Conservation (phyloP, 75 land plant species). For the Selaginella moellendorffii region DNA sequence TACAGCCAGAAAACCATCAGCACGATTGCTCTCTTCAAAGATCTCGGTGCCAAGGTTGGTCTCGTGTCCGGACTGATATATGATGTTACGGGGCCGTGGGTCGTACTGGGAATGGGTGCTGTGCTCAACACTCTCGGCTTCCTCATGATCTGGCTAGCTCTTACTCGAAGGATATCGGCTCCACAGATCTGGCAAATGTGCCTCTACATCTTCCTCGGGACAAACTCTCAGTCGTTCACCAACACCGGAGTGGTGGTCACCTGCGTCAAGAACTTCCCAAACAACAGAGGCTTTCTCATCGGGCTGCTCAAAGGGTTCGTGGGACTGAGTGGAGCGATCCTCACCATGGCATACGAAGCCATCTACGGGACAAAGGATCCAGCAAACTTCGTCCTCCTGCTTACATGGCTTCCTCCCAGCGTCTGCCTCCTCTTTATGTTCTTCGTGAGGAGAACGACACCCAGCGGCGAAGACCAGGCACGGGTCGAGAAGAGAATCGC, state of each 20-base stretch:
- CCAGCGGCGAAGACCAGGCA: not conserved
- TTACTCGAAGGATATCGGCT: constrained; percentile 27
- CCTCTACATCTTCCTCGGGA: constrained; percentile 33
- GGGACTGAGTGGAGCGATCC: constrained; percentile 77
- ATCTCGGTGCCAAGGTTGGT: constrained; percentile 42
- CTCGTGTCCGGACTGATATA: constrained; percentile 34
- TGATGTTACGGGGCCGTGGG: constrained; percentile 33
- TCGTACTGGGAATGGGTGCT: constrained; percentile 34
- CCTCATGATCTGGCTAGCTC: constrained; percentile 40
- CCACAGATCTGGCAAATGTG: constrained; percentile 52
- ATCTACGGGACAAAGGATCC: constrained; percentile 31
- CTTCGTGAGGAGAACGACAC: constrained; percentile 20
- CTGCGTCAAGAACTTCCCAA: no score
- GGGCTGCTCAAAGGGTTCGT: constrained; percentile 92
- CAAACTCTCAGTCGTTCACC: constrained; percentile 36
- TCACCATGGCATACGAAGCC: constrained; percentile 51
- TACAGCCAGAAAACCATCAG: constrained; percentile 36
- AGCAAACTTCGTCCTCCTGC: constrained; percentile 43
- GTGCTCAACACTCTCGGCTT: constrained; percentile 33
- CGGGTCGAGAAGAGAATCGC: not conserved
- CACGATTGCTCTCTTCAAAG: constrained; percentile 34
- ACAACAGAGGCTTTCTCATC: constrained; percentile 59
- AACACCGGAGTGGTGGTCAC: constrained; percentile 23
- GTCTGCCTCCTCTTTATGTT: constrained; percentile 43
- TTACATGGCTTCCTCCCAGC: constrained; percentile 47